Conservation (phyloP, 1,284 basidiomycete genomes). For the Cutaneotrichosporon arboriforme region DNA sequence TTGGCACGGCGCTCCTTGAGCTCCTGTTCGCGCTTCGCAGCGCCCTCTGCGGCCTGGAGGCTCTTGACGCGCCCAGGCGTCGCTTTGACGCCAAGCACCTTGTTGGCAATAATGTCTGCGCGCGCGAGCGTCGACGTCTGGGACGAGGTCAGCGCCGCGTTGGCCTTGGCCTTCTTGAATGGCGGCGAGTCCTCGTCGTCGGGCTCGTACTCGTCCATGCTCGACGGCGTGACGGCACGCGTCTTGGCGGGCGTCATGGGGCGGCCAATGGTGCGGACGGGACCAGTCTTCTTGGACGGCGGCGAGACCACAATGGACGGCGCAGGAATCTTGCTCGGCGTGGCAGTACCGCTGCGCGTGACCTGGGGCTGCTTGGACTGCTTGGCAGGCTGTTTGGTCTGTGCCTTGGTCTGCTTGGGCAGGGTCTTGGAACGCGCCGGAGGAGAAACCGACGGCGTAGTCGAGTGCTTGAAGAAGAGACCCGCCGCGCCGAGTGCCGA, state of each 20-base stretch:
- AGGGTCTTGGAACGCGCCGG: neutral
- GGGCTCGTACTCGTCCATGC: slow-evolving; percentile 3
- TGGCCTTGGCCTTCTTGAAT: neutral
- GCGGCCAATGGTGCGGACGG: slow-evolving; percentile 1
- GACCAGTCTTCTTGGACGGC: slow-evolving; percentile 7
- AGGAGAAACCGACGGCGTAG: slow-evolving; percentile 7
- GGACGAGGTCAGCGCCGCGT: neutral
- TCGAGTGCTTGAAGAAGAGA: neutral
- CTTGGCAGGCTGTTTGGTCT: no score
- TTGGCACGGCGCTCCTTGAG: slow-evolving; percentile 71
- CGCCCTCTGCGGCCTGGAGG: slow-evolving; percentile 68
- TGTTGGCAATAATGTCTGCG: slow-evolving; percentile 40
- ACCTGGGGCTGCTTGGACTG: no score
- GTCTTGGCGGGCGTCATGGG: neutral
- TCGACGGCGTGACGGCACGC: neutral
- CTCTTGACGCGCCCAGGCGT: slow-evolving; percentile 60
- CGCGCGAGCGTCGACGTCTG: slow-evolving; percentile 24
- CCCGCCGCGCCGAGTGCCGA: slow-evolving; percentile 16
- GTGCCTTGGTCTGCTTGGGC: no score
- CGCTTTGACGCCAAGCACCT: slow-evolving; percentile 44
- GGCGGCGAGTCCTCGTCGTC: slow-evolving; percentile 5
- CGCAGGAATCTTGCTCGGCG: neutral
- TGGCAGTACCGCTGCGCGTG: neutral
- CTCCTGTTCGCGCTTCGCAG: slow-evolving; percentile 85
- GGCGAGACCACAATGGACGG: slow-evolving; percentile 11